Evolutionary conservation across 1,284 basidiomycete species (phyloP), one percentile per base, ranked within the genome.

Genomic region (Trametes sp.): DNA sequence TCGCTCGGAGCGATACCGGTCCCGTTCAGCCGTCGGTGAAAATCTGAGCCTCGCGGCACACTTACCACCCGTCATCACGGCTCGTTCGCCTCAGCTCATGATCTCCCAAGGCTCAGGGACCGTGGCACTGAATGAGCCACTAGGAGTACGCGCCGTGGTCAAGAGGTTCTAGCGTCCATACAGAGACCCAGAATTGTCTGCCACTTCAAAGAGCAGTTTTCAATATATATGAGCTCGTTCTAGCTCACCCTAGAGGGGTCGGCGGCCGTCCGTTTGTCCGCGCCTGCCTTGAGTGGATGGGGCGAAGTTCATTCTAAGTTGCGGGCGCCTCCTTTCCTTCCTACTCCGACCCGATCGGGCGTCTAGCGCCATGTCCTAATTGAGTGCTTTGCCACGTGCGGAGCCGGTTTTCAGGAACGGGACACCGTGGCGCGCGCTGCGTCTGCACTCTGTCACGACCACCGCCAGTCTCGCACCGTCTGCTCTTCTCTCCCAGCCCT

Each of bases 111-210:
- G 24, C 24, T 55, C 62, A 67, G 63, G 66, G 60, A 58, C 61
- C 45, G 50, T 56, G 61, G 46, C 57, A 63, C 59, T 67, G 44
- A 63, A 67, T 65, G 51, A 56, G 61, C 44, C n/a, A n/a, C n/a
- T n/a, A n/a, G n/a, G n/a, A 45, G 33, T 63, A 59, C 56, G 57
- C 54, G 23, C 46, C 29, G 48, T 26, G 50, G 49, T 54, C 53
- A 61, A 38, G 38, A 23, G 53, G 59, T 67, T 67, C 66, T 65
- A 65, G 66, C 48, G 61, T 59, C 49, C 10, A 21, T 51, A 36
- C 14, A 44, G 41, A n/a, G 28, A 62, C 33, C 54, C 44, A n/a
- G 49, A 46, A 46, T 62, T 16, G 48, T 48, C 58, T 49, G 44
- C 54, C 16, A 42, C 45, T 46, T 51, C 55, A 41, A 28, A 36